Evolutionary conservation across 2,329 filamentous ascomycete genomes (phyloP).

Genomic region (Pyrenochaeta sp.): DNA sequence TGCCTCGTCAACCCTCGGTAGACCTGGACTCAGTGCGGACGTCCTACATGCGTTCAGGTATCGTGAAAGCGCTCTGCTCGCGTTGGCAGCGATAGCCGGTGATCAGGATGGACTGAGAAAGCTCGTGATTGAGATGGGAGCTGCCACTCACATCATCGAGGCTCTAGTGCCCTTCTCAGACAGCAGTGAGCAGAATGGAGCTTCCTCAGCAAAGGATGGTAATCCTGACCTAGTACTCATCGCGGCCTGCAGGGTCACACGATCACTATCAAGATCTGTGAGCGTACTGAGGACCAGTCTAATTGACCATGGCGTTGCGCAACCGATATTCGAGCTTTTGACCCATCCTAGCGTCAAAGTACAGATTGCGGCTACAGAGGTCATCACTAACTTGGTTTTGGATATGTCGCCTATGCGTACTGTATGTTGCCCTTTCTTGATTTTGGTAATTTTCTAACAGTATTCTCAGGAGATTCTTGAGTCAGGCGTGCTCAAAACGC

Average conservation of each 20-base stretch:
- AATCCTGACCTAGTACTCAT: conserved; percentile 82
- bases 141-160: conserved; percentile 81
- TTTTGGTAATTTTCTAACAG: conserved; percentile 11
- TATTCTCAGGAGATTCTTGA: conserved; percentile 67
- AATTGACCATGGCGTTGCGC: conserved; percentile 82
- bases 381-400: conserved; percentile 83
- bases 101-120: conserved; percentile 87
- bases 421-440: conserved; percentile 69
- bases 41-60: conserved; percentile 74
- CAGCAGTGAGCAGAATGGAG: conserved; percentile 35
- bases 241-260: conserved; percentile 82
- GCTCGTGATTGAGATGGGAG: conserved; percentile 80
- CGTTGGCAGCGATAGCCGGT: conserved; percentile 80
- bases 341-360: conserved; percentile 78
- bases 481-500: conserved; percentile 74
- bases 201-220: conserved; percentile 62
- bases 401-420: conserved; percentile 92
- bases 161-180: conserved; percentile 72
- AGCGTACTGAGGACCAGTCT: conserved; percentile 83
- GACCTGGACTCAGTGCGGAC: conserved; percentile 54
- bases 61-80: conserved; percentile 77
- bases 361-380: conserved; percentile 83
- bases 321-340: conserved; percentile 78
- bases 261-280: conserved; percentile 84
- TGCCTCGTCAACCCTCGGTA: conserved; percentile 43